Conservation (phyloP, 257 asterid genomes). For the Cynanchum wilfordii region DNA sequence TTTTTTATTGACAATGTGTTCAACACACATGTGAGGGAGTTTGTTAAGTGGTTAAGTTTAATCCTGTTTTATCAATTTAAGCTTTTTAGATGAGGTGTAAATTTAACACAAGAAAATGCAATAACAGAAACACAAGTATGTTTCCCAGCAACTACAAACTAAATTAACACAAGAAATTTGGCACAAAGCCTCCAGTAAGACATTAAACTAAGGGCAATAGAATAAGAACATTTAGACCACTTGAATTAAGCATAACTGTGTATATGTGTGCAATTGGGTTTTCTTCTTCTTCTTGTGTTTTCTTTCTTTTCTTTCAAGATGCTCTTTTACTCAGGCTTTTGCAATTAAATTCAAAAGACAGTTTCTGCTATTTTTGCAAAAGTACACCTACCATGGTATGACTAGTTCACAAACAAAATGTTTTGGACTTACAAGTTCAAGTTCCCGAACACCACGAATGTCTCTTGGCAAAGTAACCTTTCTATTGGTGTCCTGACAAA, state of each 20-base stretch:
- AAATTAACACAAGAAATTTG: not conserved
- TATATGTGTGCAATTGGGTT: not conserved
- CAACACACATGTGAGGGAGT: no score
- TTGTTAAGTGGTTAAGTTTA: no score
- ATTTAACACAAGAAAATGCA: not conserved
- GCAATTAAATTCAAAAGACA: not conserved
- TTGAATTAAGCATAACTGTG: not conserved
- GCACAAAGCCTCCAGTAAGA: not conserved
- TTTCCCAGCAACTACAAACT: not conserved
- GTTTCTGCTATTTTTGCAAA: not conserved
- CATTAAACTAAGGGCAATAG: not conserved
- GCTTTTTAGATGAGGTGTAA: no score
- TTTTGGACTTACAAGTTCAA: slow-evolving; percentile 69
- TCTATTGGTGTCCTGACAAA: slow-evolving; percentile 80
- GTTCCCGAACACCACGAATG: slow-evolving; percentile 76
- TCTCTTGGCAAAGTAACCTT: slow-evolving; percentile 84
- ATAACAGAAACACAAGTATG: not conserved
- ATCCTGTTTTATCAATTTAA: no score
- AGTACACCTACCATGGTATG: not conserved
- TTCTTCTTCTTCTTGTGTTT: no score
- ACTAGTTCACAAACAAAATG: slow-evolving; percentile 10
- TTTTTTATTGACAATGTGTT: no score
- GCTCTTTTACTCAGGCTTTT: not conserved
- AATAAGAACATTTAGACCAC: not conserved
- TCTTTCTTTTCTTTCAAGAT: not conserved